phyloP scores from a whole-genome alignment of 495 filamentous ascomycete genomes.

The Tuber magnatum region DNA sequence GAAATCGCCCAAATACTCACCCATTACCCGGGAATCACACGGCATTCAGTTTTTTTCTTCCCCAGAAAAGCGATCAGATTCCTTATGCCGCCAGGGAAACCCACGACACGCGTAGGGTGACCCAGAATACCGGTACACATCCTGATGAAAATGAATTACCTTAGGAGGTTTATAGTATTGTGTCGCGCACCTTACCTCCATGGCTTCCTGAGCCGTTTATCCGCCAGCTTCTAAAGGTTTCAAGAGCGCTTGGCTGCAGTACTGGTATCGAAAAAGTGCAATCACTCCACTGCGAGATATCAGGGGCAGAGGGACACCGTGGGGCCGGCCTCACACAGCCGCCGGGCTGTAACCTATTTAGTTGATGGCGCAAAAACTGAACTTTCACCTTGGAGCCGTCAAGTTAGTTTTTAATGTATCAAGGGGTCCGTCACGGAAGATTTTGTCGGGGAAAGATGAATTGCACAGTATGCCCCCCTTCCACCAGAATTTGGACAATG shows the following conservation, averaged over 20 bases:
- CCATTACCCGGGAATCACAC: background rate
- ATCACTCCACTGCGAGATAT: background rate
- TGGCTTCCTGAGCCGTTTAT: background rate
- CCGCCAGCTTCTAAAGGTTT: background rate
- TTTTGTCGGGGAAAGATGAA: background rate
- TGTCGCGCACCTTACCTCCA: background rate
- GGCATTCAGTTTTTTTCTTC: background rate
- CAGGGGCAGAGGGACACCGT: background rate
- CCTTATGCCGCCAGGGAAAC: background rate
- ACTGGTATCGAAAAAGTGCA: background rate
- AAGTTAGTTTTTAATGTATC: background rate
- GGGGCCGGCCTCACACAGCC: background rate
- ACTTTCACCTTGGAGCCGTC: background rate
- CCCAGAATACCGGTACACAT: background rate
- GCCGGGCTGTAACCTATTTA: background rate
- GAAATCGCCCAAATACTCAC: background rate
- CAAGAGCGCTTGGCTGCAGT: background rate
- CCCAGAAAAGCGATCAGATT: background rate
- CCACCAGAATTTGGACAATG: too few relatives aligned
- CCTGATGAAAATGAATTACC: background rate
- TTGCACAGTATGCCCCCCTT: background rate
- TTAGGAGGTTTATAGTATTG: background rate
- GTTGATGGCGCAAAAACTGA: background rate
- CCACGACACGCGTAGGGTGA: background rate
- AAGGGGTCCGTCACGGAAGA: background rate